Conservation (phyloP, 805 yeast species). For the Yarrowia sp. region DNA sequence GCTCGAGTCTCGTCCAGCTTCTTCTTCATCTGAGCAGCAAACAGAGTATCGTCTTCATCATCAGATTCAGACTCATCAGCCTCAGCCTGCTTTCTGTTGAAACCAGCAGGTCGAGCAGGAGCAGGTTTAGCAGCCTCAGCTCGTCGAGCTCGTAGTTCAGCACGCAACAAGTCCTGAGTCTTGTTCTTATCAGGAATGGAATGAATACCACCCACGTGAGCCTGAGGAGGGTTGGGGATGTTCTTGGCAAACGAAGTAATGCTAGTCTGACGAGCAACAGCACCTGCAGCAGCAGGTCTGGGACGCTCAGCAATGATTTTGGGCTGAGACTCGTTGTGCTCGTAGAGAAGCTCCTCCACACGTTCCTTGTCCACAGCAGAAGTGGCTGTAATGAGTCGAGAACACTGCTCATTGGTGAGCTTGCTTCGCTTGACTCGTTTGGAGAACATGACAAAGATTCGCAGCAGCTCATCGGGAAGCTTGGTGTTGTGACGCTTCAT, state of each 20-base stretch:
- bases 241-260: constrained; percentile 33
- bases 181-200: constrained; percentile 32
- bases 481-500: constrained; percentile 59
- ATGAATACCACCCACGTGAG: constrained; percentile 13
- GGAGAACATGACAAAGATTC: constrained; percentile 1
- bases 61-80: constrained; percentile 32
- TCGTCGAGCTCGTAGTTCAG: constrained; percentile 12
- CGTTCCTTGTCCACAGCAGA: not conserved
- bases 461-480: constrained; percentile 48
- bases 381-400: constrained; percentile 5
- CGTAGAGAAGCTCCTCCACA: constrained; percentile 18
- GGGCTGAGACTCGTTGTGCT: constrained; percentile 7
- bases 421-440: constrained; percentile 6
- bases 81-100: constrained; percentile 36
- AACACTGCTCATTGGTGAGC: constrained; percentile 22
- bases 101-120: constrained; percentile 53
- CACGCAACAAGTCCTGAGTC: constrained; percentile 29
- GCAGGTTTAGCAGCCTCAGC: constrained; percentile 34
- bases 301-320: not conserved
- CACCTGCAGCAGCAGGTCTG: not conserved
- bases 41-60: constrained; percentile 41
- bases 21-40: constrained; percentile 39
- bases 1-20: constrained; percentile 29
- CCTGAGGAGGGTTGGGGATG: constrained; percentile 27
- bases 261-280: constrained; percentile 22